phyloP scores from a whole-genome alignment of 129 eudicot genomes.

The Centella asiatica region DNA sequence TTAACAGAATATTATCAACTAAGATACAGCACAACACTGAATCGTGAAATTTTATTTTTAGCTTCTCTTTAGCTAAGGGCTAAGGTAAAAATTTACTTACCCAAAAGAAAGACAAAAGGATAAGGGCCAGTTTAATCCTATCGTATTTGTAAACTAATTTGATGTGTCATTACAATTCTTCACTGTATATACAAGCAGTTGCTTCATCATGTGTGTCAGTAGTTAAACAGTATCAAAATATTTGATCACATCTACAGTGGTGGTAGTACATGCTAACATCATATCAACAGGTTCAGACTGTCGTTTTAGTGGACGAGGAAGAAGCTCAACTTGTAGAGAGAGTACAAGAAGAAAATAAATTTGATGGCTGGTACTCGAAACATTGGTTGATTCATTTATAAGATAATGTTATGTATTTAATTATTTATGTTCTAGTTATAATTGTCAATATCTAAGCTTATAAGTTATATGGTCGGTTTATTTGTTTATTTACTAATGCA shows the following conservation, averaged over 20 bases:
- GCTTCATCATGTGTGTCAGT: too few species aligned
- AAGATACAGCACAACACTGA: too few species aligned
- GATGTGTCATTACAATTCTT: too few species aligned
- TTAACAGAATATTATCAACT: too few species aligned
- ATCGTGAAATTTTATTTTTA: too few species aligned
- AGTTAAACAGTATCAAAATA: not conserved
- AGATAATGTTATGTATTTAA: too few species aligned
- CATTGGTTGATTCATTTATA: not conserved
- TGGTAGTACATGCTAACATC: not conserved
- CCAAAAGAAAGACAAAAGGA: too few species aligned
- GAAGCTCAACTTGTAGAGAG: slow-evolving; percentile 29
- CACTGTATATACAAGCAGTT: too few species aligned
- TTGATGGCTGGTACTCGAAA: slow-evolving; percentile 32
- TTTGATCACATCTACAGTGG: not conserved
- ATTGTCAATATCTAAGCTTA: not conserved
- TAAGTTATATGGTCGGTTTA: not conserved
- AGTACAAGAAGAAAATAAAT: slow-evolving; percentile 20
- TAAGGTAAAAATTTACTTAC: too few species aligned
- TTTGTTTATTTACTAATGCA: slow-evolving; percentile 2
- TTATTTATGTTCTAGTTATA: not conserved
- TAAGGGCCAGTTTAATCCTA: too few species aligned
- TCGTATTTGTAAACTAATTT: too few species aligned
- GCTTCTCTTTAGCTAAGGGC: too few species aligned
- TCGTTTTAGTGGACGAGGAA: slow-evolving; percentile 70
- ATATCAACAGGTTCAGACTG: slow-evolving; percentile 21